Evolutionary conservation across 2,329 filamentous ascomycete species (phyloP).

Genomic region (Sporothrix variecibatus): DNA sequence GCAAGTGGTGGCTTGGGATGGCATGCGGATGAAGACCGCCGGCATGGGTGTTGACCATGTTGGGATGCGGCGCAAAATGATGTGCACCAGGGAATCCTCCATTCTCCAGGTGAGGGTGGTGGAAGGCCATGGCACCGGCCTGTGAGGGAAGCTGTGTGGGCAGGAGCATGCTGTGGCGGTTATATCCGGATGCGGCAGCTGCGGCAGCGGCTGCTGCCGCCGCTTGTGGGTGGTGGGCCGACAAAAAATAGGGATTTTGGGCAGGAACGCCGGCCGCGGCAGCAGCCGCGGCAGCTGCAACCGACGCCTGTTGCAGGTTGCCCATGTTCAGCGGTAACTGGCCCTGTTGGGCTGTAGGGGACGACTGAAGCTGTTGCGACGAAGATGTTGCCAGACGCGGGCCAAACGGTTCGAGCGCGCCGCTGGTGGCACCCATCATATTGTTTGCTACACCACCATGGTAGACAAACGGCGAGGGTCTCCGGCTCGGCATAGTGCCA

Average conservation of each 20-base stretch:
- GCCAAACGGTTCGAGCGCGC: constrained; percentile 56
- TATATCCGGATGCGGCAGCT: constrained; percentile 38
- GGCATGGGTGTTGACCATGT: constrained; percentile 15
- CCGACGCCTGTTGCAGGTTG: constrained; percentile 55
- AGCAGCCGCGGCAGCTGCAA: constrained; percentile 48
- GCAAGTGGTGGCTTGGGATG: constrained; percentile 26
- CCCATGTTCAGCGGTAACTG: constrained; percentile 56
- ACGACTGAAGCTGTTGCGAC: constrained; percentile 55
- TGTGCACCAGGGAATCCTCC: constrained; percentile 21
- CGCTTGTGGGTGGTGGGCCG: constrained; percentile 55
- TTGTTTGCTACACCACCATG: constrained; percentile 39
- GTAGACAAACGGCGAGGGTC: constrained; percentile 64
- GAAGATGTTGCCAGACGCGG: constrained; percentile 49
- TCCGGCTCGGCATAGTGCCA: constrained; percentile 56
- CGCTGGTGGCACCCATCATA: constrained; percentile 2
- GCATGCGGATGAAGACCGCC: constrained; percentile 25
- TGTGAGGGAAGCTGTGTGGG: constrained; percentile 56
- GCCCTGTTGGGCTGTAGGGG: constrained; percentile 49
- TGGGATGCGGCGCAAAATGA: constrained; percentile 12
- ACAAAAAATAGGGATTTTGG: constrained; percentile 50
- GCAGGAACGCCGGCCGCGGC: constrained; percentile 48
- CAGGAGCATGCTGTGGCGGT: constrained; percentile 61
- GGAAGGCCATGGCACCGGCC: constrained; percentile 35
- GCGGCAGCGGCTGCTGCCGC: constrained; percentile 41
- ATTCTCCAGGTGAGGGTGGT: constrained; percentile 25